Evolutionary conservation across 1,284 basidiomycete genomes (phyloP), one percentile per base, ranked within the genome.

Genomic region (Malassezia caprae): DNA sequence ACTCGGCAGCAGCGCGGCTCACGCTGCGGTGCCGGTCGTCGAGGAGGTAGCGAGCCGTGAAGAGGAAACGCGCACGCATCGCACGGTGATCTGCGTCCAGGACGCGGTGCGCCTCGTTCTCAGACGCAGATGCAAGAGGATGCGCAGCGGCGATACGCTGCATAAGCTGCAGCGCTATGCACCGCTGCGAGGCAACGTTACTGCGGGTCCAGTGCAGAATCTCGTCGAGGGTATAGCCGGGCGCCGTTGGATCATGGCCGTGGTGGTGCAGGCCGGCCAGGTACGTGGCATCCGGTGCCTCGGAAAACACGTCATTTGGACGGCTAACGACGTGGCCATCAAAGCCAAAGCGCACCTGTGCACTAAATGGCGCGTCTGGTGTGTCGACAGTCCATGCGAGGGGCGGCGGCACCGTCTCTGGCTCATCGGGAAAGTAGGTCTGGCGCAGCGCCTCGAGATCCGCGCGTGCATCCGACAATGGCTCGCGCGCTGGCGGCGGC

Each of bases 221-320:
- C 60, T 94, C 90, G 32, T 86, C 83, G 0, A 93, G 76, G 0
- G 88, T 90, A 74, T 94, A 96, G 0, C 90, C 91, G 0, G 90
- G 90, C n/a, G 76, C 62, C 39, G 84, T 83, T 54, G 88, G 86
- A 0, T 87, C 82, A 58, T 74, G 65, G 17, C 78, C 78, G 54
- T 94, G 90, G 72, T 94, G 90, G 74, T 96, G 90, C 21, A 94
- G 78, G 1, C 90, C 90, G 1, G 65, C 62, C 4, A 67, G 58
- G 35, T 62, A 67, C 10, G 65, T 64, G n/a, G 44, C 34, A 41
- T 65, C 59, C 21, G 51, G 58, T 12, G 49, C 21, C 39, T 26
- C 43, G 19, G 35, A n/a, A 1, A 12, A 28, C 32, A 30, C 17
- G 31, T 60, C 52, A 0, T 27, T 4, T 1, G 40, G 39, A 13